Conservation (phyloP, 371 early-diverging fungal species). For the Mortierella sp. region DNA sequence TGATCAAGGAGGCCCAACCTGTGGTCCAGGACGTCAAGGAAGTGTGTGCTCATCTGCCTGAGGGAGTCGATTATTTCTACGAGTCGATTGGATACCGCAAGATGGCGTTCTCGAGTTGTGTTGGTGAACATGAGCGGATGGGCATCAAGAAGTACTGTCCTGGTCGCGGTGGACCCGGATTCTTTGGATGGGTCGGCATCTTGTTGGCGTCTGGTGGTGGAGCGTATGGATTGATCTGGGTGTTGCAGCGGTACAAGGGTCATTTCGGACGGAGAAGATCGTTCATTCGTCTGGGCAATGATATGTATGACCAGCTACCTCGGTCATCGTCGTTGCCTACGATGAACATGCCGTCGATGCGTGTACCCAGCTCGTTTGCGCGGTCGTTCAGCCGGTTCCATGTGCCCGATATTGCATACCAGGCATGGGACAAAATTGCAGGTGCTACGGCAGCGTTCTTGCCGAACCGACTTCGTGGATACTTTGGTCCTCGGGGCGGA, state of each 20-base stretch:
- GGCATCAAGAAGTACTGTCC: slow-evolving; percentile 78
- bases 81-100: slow-evolving; percentile 78
- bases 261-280: slow-evolving; percentile 28
- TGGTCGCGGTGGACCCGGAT: slow-evolving; percentile 64
- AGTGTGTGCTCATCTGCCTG: slow-evolving; percentile 65
- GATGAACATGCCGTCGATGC: slow-evolving; percentile 40
- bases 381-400: slow-evolving; percentile 31
- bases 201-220: slow-evolving; percentile 42
- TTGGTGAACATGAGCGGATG: slow-evolving; percentile 70
- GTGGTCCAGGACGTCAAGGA: slow-evolving; percentile 58
- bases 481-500: slow-evolving; percentile 27
- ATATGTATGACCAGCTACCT: slow-evolving; percentile 45
- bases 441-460: slow-evolving; percentile 15
- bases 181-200: slow-evolving; percentile 60
- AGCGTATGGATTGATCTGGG: slow-evolving; percentile 27
- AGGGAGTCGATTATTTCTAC: slow-evolving; percentile 69
- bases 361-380: slow-evolving; percentile 35
- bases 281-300: slow-evolving; percentile 42
- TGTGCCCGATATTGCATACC: slow-evolving; percentile 38
- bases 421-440: slow-evolving; percentile 41
- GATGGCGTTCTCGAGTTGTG: slow-evolving; percentile 81
- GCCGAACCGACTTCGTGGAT: slow-evolving; percentile 30
- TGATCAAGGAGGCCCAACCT: slow-evolving; percentile 75
- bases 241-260: slow-evolving; percentile 33
- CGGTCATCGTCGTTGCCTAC: slow-evolving; percentile 48